Base-by-base conservation (phyloP, 306 rosid species). In the Notholithocarpus densiflorus region DNA sequence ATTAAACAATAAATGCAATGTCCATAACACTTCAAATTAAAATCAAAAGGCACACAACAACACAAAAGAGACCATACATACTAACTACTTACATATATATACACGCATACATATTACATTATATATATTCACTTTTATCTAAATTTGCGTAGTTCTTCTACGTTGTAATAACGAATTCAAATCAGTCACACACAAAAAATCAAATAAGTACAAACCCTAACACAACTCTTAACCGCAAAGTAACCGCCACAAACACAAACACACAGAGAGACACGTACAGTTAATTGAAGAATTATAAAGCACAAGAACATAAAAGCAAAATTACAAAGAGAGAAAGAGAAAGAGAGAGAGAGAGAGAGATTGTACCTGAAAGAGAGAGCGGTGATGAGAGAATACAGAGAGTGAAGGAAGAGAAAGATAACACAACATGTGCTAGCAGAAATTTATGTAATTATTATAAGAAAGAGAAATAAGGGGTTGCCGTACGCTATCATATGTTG, bases 401-500 rank as follows among this genome's bases (percentile, higher is more conserved):
- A 26, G 27, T 10, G 72, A 56, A 37, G 75, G 31, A 76, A 75
- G 61, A 32, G 80, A 74, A 62, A 34, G 61, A 71, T 59, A 61
- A 73, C 73, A 66, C 66, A 68, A 71, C 73, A 80, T 71, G 86
- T 51, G 61, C 74, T 80, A 40, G 45, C 45, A 59, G 70, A 71
- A 14, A 79, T 37, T 13, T 27, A 62, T 6, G 6, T 2, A 70
- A 3, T 13, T 6, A 24, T 12, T 26, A 17, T 61, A 12, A 26
- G 27, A 52, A 66, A 73, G 69, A 61, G 69, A 61, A 62, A 31
- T 32, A 56, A 17, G 65, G 34, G 5, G 8, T 27, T 19, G 4
- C 64, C 32, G 18, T 56, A 31, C 48, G 40, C n/a, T 4, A n/a
- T n/a, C n/a, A n/a, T n/a, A 15, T 71, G 3, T 56, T 75, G 72